Percentiles rank a stretch among this genome's conserved stretches.
These are phyloP conservation scores for Trichoderma sp. DNA, from an alignment of 2,329 filamentous ascomycete species.

Conservation along the genomic window DNA sequence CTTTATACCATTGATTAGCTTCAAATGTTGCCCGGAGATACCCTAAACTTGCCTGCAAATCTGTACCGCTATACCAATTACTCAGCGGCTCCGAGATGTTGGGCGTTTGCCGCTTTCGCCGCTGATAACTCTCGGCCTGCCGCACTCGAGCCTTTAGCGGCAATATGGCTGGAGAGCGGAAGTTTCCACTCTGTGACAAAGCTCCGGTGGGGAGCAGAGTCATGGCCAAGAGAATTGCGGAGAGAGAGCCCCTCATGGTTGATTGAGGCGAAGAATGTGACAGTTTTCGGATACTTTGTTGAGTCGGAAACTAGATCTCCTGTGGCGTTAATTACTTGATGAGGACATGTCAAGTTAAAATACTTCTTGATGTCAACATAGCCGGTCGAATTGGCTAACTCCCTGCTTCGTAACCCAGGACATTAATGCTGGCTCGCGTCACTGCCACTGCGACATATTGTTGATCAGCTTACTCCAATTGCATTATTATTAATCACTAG, in stretches of 20 bases:
- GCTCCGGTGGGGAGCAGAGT: background rate
- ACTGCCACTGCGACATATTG: background rate
- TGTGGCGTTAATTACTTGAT: background rate
- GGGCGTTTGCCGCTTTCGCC: constrained; percentile 13
- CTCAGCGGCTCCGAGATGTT: background rate
- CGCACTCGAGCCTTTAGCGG: background rate
- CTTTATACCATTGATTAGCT: background rate
- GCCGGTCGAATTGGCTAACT: background rate
- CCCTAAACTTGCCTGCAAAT: background rate
- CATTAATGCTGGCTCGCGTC: background rate
- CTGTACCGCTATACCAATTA: background rate
- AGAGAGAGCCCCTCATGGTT: background rate
- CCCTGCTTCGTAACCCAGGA: background rate
- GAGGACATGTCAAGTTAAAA: background rate
- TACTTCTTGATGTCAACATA: background rate
- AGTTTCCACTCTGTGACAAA: background rate
- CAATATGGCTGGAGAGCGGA: background rate
- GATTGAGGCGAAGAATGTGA: background rate
- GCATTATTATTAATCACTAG: constrained; percentile 6
- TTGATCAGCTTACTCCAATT: background rate
- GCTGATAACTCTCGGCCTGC: background rate
- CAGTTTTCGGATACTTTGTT: background rate
- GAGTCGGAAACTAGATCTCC: background rate
- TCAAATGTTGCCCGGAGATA: background rate
- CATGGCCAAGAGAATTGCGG: background rate